Evolutionary conservation across 2,329 filamentous ascomycete genomes (phyloP), one percentile per base, ranked within the genome.

Genomic region (Sordariomycetes sp.): DNA sequence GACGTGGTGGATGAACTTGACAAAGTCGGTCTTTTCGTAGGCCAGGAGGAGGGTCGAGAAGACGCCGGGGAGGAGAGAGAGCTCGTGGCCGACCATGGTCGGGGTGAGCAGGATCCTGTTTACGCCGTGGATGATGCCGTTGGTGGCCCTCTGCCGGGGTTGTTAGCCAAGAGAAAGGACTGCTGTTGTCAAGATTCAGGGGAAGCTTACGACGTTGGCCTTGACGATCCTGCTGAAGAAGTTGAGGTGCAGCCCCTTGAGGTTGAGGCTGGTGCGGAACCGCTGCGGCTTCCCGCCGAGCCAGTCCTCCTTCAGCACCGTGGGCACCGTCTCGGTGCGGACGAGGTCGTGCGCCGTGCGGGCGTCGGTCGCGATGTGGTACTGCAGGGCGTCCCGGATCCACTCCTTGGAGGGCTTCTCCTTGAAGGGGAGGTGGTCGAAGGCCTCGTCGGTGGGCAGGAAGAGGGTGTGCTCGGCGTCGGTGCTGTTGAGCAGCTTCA

Each of bases 21-120:
- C 77, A 1, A 97, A 79, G 10, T 87, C 85, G 0, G 90, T 93
- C 74, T 88, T 90, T 58, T 79, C 75, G 32, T 90, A 83, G 4
- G 82, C 92, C 8, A 92, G 80, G 56, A 87, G 78, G 1, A 95
- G 80, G 0, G 90, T 96, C 62, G 85, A 90, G 76, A 96, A 96
- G 61, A 85, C 79, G 53, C 76, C 72, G 0, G 91, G 90, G 66
- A 96, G 79, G 35, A 92, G 83, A 11, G 81, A 77, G 53, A 83
- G 70, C 59, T 73, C 65, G 28, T 66, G 68, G 57, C 82, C 76
- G 51, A 83, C 75, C 28, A 75, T 74, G 1, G 88, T 86, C 0
- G 91, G 92, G 3, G 90, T 90, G 10, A 93, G 66, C n/a, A 96
- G 79, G 58, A 94, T 76, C 61, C 76, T 78, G 73, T 91, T 83